phyloP scores from a whole-genome alignment of 306 rosid genomes.

The Trifolium repens region DNA sequence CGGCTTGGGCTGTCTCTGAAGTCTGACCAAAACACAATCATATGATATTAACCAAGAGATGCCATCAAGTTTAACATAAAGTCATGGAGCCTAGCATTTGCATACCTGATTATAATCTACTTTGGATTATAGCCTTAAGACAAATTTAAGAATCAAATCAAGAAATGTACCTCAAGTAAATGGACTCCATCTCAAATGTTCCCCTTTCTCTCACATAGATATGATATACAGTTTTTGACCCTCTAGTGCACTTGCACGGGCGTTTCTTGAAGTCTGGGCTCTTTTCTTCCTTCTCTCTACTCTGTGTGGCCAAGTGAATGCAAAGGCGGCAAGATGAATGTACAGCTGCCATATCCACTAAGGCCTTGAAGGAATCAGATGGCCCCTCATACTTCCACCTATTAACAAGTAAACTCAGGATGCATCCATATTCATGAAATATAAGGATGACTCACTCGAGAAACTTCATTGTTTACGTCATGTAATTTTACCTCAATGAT shows the following conservation, averaged over 20 bases:
- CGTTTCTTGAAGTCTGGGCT: constrained; percentile 69
- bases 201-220: constrained; percentile 89
- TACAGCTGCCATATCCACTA: constrained; percentile 98
- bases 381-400: constrained; percentile 99
- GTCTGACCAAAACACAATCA: constrained; percentile 1
- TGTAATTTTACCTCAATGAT: constrained; percentile 68
- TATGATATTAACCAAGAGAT: neutral
- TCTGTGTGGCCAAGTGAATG: constrained; percentile 84
- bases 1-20: neutral
- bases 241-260: constrained; percentile 90
- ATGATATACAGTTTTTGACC: constrained; percentile 72
- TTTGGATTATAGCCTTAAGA: neutral
- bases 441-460: neutral
- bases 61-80: neutral
- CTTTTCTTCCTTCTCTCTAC: constrained; percentile 77
- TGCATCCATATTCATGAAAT: constrained; percentile 35
- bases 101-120: neutral
- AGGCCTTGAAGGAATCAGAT: constrained; percentile 94
- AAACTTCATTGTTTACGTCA: constrained; percentile 14
- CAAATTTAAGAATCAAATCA: constrained; percentile 8
- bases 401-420: constrained; percentile 40
- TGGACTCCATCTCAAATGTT: constrained; percentile 79
- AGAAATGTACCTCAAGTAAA: constrained; percentile 76
- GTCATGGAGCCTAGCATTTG: no score
- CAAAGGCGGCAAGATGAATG: constrained; percentile 99